These are phyloP conservation scores for Alternaria gaisen DNA, from an alignment of 2,329 filamentous ascomycete genomes.

Conservation along the genomic window DNA sequence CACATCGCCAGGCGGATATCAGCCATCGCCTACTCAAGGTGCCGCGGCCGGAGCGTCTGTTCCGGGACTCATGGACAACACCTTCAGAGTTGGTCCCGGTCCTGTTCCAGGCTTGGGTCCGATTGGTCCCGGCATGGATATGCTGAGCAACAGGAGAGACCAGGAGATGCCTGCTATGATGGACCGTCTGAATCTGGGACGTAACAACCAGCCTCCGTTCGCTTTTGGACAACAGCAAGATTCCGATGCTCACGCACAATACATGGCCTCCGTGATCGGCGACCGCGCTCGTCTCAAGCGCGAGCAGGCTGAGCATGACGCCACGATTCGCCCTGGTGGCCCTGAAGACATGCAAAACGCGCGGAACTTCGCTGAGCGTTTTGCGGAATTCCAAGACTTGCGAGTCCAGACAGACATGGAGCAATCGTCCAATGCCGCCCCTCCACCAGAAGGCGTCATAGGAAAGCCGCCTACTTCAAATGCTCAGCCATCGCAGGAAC, in stretches of 20 bases:
- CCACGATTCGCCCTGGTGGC: constrained; percentile 42
- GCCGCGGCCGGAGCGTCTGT: constrained; percentile 57
- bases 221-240: constrained; percentile 60
- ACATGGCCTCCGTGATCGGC: constrained; percentile 68
- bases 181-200: constrained; percentile 70
- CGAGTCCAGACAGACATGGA: constrained; percentile 75
- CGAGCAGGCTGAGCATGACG: constrained; percentile 67
- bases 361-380: constrained; percentile 68
- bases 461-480: constrained; percentile 39
- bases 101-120: constrained; percentile 55
- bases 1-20: constrained; percentile 79
- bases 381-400: constrained; percentile 84
- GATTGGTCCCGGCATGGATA: constrained; percentile 56
- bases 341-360: constrained; percentile 42
- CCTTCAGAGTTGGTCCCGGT: constrained; percentile 51
- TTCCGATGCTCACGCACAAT: constrained; percentile 60
- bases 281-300: constrained; percentile 68
- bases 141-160: constrained; percentile 63
- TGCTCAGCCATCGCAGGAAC: constrained; percentile 34
- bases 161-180: constrained; percentile 75
- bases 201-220: constrained; percentile 61
- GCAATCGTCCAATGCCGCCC: constrained; percentile 36
- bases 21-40: constrained; percentile 65
- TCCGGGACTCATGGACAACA: constrained; percentile 75
- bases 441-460: constrained; percentile 49